Evolutionary conservation across 1,284 basidiomycete species (phyloP).

Genomic region (Ustilago xerochloae): DNA sequence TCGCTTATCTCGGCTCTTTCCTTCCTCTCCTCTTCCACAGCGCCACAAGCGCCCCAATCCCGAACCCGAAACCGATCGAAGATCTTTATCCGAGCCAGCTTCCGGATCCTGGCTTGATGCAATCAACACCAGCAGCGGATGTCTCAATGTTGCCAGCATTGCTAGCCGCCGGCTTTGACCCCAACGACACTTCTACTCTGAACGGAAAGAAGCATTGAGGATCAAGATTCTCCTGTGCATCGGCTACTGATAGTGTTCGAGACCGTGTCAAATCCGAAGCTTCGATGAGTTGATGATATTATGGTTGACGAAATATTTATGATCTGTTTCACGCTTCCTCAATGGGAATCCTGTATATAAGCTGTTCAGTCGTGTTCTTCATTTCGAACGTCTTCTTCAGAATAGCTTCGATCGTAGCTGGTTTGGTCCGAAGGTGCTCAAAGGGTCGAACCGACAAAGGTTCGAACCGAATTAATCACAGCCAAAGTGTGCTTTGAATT

Average conservation of each 20-base stretch:
- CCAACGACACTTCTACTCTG: conserved; percentile 28
- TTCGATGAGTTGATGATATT: neutral
- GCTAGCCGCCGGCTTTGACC: conserved; percentile 15
- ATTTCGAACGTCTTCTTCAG: neutral
- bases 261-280: no score
- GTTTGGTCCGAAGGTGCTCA: neutral
- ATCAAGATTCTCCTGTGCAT: neutral
- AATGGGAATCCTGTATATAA: neutral
- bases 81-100: conserved; percentile 32
- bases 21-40: neutral
- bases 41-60: conserved; percentile 14
- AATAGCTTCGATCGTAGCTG: neutral
- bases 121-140: conserved; percentile 3
- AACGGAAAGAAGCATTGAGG: conserved; percentile 4
- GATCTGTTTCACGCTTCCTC: neutral
- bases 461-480: no score
- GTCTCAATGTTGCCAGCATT: conserved; percentile 4
- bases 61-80: conserved; percentile 36
- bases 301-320: neutral
- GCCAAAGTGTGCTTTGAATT: no score
- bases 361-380: no score
- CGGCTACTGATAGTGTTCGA: neutral
- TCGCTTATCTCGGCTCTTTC: neutral
- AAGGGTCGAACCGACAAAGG: no score
- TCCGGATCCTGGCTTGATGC: conserved; percentile 6